A percentile compares a stretch with the other conserved stretches of the same genome.
Conservation (phyloP, 2,329 filamentous ascomycete genomes). For the Corinectria fuckeliana region DNA sequence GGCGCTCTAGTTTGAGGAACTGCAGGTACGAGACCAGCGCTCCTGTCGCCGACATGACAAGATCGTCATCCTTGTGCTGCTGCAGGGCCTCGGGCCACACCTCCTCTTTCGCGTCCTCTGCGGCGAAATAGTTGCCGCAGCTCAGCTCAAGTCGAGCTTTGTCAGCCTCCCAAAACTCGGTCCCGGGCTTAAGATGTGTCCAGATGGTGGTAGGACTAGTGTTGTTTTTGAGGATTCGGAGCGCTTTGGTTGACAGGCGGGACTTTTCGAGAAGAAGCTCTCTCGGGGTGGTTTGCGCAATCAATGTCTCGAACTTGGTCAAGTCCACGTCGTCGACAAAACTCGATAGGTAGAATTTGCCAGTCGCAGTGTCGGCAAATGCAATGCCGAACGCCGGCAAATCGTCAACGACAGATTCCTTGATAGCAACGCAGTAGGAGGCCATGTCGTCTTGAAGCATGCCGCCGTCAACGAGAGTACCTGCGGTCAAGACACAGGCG, state of each 20-base stretch:
- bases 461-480: constrained; percentile 90
- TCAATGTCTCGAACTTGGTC: constrained; percentile 96
- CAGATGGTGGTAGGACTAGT: constrained; percentile 91
- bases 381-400: constrained; percentile 87
- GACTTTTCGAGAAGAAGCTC: constrained; percentile 91
- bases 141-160: constrained; percentile 82
- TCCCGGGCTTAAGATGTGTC: constrained; percentile 87
- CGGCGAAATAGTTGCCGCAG: constrained; percentile 78
- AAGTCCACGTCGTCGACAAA: constrained; percentile 92
- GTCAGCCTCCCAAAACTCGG: constrained; percentile 92
- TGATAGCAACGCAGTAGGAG: constrained; percentile 94
- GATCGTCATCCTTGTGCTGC: constrained; percentile 76
- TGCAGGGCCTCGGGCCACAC: constrained; percentile 78
- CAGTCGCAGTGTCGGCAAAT: constrained; percentile 94
- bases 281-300: constrained; percentile 88
- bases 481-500: constrained; percentile 87
- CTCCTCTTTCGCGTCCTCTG: constrained; percentile 61
- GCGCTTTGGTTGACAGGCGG: constrained; percentile 81
- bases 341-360: constrained; percentile 91
- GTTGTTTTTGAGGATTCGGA: constrained; percentile 96
- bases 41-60: constrained; percentile 89
- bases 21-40: constrained; percentile 87
- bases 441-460: constrained; percentile 99
- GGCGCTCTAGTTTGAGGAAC: constrained; percentile 85
- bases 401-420: constrained; percentile 76